Evolutionary conservation across 805 yeast species (phyloP).

Genomic region (Zygotorulaspora sp.): DNA sequence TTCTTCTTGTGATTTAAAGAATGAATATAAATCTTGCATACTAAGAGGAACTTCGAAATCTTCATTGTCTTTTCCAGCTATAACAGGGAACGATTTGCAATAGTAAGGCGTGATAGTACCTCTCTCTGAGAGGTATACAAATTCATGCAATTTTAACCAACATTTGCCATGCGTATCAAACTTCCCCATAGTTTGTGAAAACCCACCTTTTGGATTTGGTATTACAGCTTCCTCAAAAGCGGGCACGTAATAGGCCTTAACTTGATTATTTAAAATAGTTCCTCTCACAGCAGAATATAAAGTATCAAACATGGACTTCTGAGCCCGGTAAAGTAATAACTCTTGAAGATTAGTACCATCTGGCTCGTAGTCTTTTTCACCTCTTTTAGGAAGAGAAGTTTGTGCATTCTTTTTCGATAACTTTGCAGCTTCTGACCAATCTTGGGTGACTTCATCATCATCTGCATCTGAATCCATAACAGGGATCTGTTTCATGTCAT

Average conservation of each 20-base stretch:
- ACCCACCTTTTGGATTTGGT: conserved; percentile 62
- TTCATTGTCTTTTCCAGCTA: conserved; percentile 10
- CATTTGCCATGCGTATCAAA: conserved; percentile 46
- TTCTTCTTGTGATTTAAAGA: conserved; percentile 40
- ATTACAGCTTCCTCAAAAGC: conserved; percentile 37
- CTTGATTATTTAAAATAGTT: conserved; percentile 42
- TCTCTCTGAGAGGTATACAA: conserved; percentile 73
- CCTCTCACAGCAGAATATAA: conserved; percentile 47
- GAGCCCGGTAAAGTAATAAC: conserved; percentile 45
- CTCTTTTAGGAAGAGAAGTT: conserved; percentile 53
- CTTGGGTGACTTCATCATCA: conserved; percentile 47
- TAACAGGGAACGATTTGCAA: conserved; percentile 18
- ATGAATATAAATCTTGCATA: conserved; percentile 59
- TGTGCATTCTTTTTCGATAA: conserved; percentile 21
- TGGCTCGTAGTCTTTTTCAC: conserved; percentile 83
- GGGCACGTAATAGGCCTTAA: conserved; percentile 48
- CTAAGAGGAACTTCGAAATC: conserved; percentile 43
- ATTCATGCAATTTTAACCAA: conserved; percentile 61
- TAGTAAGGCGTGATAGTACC: conserved; percentile 54
- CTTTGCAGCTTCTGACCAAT: conserved; percentile 46
- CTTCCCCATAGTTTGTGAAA: conserved; percentile 66
- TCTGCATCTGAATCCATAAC: conserved; percentile 25
- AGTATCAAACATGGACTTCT: conserved; percentile 70
- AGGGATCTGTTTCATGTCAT: neutral
- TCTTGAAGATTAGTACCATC: conserved; percentile 61